A percentile compares a stretch with the other conserved stretches of the same genome.
phyloP scores from a whole-genome alignment of 257 asterid species.

The Pogostemon cablin region DNA sequence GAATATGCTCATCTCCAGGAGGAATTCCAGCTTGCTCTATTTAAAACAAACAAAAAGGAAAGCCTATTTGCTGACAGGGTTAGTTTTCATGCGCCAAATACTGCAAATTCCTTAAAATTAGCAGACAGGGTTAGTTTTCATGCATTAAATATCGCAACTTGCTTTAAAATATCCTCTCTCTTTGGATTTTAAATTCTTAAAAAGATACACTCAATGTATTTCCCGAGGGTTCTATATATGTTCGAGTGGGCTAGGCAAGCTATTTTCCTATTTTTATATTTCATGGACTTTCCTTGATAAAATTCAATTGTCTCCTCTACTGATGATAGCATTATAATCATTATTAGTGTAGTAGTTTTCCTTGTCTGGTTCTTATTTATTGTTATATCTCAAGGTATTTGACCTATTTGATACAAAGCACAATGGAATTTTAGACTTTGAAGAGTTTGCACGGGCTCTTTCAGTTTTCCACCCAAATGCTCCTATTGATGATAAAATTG shows the following conservation, averaged over 20 bases:
- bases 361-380: conserved; percentile 18
- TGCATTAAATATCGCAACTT: conserved; percentile 30
- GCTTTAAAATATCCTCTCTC: conserved; percentile 27
- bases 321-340: conserved; percentile 10
- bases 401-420: conserved; percentile 84
- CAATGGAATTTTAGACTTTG: conserved; percentile 78
- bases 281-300: not conserved
- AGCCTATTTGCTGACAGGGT: conserved; percentile 93
- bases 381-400: conserved; percentile 53
- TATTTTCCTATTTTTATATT: not conserved
- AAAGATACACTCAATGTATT: conserved; percentile 9
- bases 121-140: conserved; percentile 64
- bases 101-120: conserved; percentile 43
- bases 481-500: conserved; percentile 76
- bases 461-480: conserved; percentile 93
- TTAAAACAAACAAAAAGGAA: conserved; percentile 74
- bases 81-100: conserved; percentile 45
- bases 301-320: not conserved
- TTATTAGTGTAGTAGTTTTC: conserved; percentile 13
- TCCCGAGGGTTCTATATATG: conserved; percentile 15
- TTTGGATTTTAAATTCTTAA: conserved; percentile 7
- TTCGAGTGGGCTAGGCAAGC: conserved; percentile 13
- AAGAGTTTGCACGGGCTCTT: conserved; percentile 85
- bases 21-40: conserved; percentile 87
- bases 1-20: conserved; percentile 53